Evolutionary conservation across 257 asterid genomes (phyloP).

Genomic region (Apocynum venetum): DNA sequence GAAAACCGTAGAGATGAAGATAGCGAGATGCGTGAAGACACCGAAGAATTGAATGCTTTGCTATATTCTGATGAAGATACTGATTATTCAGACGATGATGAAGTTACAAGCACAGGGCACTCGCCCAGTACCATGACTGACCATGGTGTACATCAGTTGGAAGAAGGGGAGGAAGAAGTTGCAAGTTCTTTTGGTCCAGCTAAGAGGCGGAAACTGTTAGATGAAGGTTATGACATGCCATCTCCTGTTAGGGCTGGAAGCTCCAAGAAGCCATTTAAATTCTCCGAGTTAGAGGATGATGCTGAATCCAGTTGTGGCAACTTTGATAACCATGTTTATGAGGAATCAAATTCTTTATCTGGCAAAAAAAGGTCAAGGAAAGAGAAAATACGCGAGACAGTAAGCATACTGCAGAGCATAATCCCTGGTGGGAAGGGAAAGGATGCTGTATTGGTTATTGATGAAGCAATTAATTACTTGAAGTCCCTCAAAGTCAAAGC

Average conservation of each 20-base stretch:
- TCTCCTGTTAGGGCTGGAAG: constrained; percentile 20
- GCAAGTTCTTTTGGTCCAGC: constrained; percentile 47
- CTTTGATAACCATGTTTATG: constrained; percentile 17
- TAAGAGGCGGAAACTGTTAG: constrained; percentile 50
- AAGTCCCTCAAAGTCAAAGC: constrained; percentile 67
- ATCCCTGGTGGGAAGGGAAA: constrained; percentile 62
- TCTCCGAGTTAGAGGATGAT: constrained; percentile 45
- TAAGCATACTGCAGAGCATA: constrained; percentile 52
- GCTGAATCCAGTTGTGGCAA: constrained; percentile 64
- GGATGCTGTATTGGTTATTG: constrained; percentile 55
- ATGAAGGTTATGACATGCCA: constrained; percentile 29
- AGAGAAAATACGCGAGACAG: constrained; percentile 50
- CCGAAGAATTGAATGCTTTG: constrained; percentile 81
- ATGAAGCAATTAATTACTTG: constrained; percentile 70
- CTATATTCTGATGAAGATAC: constrained; percentile 62
- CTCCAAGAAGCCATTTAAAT: constrained; percentile 28
- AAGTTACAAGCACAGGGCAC: constrained; percentile 83
- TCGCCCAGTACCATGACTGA: constrained; percentile 82
- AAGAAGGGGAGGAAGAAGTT: constrained; percentile 57
- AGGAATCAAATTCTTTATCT: constrained; percentile 22
- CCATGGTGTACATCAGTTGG: constrained; percentile 29
- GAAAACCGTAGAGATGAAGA: constrained; percentile 31
- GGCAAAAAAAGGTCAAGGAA: constrained; percentile 50
- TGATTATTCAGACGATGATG: constrained; percentile 61
- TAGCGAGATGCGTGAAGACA: constrained; percentile 74